These are phyloP conservation scores for Lentinus tigrinus DNA, from an alignment of 768 basidiomycete genomes.

Conservation along the genomic window DNA sequence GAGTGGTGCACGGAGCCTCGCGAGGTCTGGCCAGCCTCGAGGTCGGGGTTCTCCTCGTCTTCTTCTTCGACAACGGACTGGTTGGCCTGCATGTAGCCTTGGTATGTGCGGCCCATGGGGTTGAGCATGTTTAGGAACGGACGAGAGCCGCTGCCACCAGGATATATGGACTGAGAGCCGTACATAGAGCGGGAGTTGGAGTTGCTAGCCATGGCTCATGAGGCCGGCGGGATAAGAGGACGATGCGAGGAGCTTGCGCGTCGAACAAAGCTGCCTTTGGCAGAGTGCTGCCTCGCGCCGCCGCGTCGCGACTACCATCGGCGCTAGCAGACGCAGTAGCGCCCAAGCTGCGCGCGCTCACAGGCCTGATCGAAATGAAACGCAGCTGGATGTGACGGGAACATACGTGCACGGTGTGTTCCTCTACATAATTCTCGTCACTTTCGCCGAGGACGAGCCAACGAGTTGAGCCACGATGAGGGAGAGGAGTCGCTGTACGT, in stretches of 20 bases:
- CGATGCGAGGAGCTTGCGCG: background rate
- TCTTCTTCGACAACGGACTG: constrained; percentile 75
- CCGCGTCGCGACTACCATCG: background rate
- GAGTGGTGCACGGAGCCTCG: constrained; percentile 35
- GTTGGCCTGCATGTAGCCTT: constrained; percentile 73
- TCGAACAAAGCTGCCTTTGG: background rate
- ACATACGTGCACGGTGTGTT: background rate
- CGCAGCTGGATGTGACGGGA: background rate
- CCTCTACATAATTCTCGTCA: background rate
- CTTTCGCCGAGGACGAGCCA: background rate
- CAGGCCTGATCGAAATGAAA: background rate
- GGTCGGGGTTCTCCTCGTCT: constrained; percentile 52
- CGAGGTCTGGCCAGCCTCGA: constrained; percentile 58
- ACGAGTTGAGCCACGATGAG: background rate
- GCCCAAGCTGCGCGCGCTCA: too few relatives aligned
- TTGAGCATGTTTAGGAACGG: constrained; percentile 84
- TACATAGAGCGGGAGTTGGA: constrained; percentile 27
- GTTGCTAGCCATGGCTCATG: constrained; percentile 13
- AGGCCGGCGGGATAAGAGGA: background rate
- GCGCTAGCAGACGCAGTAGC: background rate
- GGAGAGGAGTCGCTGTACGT: background rate
- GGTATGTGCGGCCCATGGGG: constrained; percentile 70
- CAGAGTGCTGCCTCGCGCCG: background rate
- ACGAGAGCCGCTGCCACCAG: constrained; percentile 56
- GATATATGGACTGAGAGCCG: constrained; percentile 35